Evolutionary conservation across 352 stramenopile species (phyloP).

Genomic region (Phytophthora capsici): DNA sequence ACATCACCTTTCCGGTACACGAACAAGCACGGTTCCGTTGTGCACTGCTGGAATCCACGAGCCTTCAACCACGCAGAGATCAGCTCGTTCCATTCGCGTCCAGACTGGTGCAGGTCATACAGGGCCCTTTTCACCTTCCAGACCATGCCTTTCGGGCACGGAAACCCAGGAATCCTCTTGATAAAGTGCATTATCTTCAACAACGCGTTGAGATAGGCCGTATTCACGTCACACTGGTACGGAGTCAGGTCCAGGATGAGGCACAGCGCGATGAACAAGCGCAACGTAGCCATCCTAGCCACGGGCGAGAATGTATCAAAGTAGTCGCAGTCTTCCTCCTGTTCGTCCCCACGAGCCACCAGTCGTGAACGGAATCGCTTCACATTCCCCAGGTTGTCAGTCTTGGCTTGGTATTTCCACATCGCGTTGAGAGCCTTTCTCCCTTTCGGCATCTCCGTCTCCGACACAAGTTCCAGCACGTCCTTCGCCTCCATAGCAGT

Average conservation of each 20-base stretch:
- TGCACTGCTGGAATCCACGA: too few species aligned
- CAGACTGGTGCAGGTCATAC: neutral
- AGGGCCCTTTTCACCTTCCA: neutral
- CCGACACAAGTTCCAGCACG: slow-evolving; percentile 2
- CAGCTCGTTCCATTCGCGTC: neutral
- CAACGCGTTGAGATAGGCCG: neutral
- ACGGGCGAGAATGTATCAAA: neutral
- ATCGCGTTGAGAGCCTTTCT: too few species aligned
- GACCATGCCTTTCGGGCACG: neutral
- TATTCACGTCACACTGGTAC: neutral
- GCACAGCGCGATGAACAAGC: neutral
- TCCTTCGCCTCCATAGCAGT: slow-evolving; percentile 10
- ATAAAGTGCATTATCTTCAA: neutral
- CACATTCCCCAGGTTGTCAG: too few species aligned
- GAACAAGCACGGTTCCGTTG: too few species aligned
- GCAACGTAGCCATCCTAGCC: neutral
- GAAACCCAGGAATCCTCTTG: neutral
- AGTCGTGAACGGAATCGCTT: too few species aligned
- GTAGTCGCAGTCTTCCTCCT: neutral
- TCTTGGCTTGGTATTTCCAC: too few species aligned
- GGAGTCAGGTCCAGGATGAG: neutral
- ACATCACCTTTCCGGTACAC: too few species aligned
- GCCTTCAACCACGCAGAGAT: neutral
- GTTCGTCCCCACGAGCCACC: neutral
- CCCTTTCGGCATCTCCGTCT: neutral